Conservation (phyloP, 2,329 filamentous ascomycete genomes). For the Colletotrichum horii region DNA sequence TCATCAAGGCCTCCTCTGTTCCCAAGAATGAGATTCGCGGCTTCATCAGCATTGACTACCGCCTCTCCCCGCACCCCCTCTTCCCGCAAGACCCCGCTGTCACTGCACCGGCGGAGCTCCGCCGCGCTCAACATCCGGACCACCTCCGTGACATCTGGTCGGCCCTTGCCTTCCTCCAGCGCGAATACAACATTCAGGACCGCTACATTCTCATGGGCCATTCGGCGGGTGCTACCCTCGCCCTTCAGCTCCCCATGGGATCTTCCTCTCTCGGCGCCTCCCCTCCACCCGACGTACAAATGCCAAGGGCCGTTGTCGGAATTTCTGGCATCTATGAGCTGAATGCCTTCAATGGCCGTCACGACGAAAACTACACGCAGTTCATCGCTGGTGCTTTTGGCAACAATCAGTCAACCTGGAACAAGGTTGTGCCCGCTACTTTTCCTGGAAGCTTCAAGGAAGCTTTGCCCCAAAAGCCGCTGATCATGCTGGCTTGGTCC, state of each 20-base stretch:
- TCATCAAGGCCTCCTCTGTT: constrained; percentile 37
- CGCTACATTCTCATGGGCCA: constrained; percentile 66
- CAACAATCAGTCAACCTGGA: constrained; percentile 53
- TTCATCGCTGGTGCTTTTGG: constrained; percentile 70
- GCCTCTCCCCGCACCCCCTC: constrained; percentile 59
- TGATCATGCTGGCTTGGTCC: constrained; percentile 50
- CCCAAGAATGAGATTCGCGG: constrained; percentile 52
- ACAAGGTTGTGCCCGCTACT: constrained; percentile 57
- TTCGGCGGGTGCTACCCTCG: constrained; percentile 67
- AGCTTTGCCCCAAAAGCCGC: constrained; percentile 37
- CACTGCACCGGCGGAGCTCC: constrained; percentile 29
- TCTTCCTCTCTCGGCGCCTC: constrained; percentile 30
- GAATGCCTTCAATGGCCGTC: constrained; percentile 52
- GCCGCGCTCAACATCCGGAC: constrained; percentile 60
- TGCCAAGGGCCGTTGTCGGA: constrained; percentile 61
- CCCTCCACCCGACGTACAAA: constrained; percentile 30
- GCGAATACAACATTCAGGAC: constrained; percentile 48
- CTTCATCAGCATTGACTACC: constrained; percentile 69
- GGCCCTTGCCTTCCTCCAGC: constrained; percentile 54
- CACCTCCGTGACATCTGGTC: constrained; percentile 63
- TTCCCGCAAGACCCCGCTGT: constrained; percentile 38
- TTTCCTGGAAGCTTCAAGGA: constrained; percentile 45
- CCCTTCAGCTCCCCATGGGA: constrained; percentile 63
- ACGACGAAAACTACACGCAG: constrained; percentile 54
- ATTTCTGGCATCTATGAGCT: constrained; percentile 73